phyloP scores from a whole-genome alignment of 495 filamentous ascomycete genomes.

The Pseudotulostoma volvatum region DNA sequence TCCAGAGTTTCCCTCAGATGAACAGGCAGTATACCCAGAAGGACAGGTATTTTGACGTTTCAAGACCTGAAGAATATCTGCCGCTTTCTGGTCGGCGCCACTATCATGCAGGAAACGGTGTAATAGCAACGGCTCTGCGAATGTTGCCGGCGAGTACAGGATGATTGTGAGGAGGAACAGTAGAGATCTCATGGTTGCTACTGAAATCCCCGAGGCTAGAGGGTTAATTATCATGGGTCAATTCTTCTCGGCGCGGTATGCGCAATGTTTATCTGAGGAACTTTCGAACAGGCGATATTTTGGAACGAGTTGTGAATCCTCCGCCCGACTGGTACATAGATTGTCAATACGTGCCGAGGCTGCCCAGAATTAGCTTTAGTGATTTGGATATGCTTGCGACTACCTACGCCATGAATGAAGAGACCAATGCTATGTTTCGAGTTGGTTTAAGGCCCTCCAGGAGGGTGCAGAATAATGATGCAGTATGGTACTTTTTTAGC shows the following conservation, averaged over 20 bases:
- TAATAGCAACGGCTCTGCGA: not conserved
- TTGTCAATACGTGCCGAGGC: not conserved
- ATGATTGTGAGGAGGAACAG: not conserved
- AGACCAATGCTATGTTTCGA: too few relatives aligned
- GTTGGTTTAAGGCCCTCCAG: too few relatives aligned
- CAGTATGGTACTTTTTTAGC: not conserved
- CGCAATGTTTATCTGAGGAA: too few relatives aligned
- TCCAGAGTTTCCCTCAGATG: slow-evolving; percentile 28
- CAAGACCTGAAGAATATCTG: slow-evolving; percentile 18
- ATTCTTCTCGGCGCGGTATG: too few relatives aligned
- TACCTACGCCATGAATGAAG: not conserved
- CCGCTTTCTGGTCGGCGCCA: not conserved
- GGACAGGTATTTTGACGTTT: slow-evolving; percentile 34
- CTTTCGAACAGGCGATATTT: not conserved
- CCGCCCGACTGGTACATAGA: too few relatives aligned
- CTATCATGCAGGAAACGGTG: not conserved
- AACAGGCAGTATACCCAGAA: slow-evolving; percentile 33
- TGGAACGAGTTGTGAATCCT: too few relatives aligned
- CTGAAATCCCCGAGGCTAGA: not conserved
- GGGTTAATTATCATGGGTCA: too few relatives aligned
- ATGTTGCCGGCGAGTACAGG: not conserved
- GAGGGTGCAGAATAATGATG: not conserved
- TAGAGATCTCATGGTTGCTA: not conserved
- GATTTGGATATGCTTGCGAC: not conserved
- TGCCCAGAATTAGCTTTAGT: not conserved